Percentiles rank a stretch among this genome's conserved stretches.
Conservation (phyloP, 1,139 yeast species). For the Pichia kudriavzevii region DNA sequence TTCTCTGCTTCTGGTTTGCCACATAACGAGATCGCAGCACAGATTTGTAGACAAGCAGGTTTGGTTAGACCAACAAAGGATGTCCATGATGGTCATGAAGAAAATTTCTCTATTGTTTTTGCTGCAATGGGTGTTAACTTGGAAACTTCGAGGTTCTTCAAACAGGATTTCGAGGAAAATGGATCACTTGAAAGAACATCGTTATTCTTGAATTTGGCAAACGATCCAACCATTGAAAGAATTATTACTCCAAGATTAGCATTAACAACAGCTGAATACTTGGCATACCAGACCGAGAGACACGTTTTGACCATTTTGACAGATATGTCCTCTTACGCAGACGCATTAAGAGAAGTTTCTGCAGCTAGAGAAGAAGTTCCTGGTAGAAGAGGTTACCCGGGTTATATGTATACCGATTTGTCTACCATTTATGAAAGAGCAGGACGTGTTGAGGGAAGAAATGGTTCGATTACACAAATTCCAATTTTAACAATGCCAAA, state of each 20-base stretch:
- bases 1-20: slow-evolving; percentile 99
- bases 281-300: slow-evolving; percentile 98
- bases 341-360: slow-evolving; percentile 97
- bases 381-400: slow-evolving; percentile 99
- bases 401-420: slow-evolving; percentile 99
- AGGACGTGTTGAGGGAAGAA: slow-evolving; percentile 99
- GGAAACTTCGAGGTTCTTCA: slow-evolving; percentile 89
- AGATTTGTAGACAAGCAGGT: slow-evolving; percentile 99
- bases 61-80: slow-evolving; percentile 98
- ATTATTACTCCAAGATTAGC: slow-evolving; percentile 98
- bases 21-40: slow-evolving; percentile 99
- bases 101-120: slow-evolving; percentile 95
- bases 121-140: slow-evolving; percentile 98
- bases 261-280: slow-evolving; percentile 96
- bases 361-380: slow-evolving; percentile 99
- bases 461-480: slow-evolving; percentile 97
- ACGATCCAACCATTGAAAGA: slow-evolving; percentile 99
- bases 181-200: slow-evolving; percentile 98
- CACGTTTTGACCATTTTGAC: slow-evolving; percentile 96
- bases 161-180: slow-evolving; percentile 98
- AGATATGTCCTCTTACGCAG: slow-evolving; percentile 99
- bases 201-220: slow-evolving; percentile 91
- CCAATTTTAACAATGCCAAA: slow-evolving; percentile 99
- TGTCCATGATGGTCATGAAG: slow-evolving; percentile 99
- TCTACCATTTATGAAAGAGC: slow-evolving; percentile 99